These are phyloP conservation scores for Botryotinia convoluta DNA, from an alignment of 2,329 filamentous ascomycete species.

Conservation along the genomic window DNA sequence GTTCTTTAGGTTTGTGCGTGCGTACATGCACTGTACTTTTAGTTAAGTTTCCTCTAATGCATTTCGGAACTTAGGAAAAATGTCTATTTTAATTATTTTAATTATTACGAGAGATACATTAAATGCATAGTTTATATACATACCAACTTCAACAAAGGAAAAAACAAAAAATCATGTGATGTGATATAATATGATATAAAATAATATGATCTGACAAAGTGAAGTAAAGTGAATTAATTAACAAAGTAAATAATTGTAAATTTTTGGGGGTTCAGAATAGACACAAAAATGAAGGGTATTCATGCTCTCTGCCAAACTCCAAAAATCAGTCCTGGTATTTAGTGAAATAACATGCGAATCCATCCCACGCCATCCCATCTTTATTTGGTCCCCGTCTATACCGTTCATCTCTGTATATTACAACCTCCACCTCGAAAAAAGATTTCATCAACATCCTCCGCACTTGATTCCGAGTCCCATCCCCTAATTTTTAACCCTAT, in stretches of 20 bases:
- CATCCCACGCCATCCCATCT: not conserved
- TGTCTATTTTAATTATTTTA: not conserved
- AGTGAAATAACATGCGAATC: not conserved
- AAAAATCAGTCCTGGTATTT: not conserved
- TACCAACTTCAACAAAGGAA: not conserved
- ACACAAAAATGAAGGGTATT: not conserved
- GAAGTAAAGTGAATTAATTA: not conserved
- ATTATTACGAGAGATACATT: not conserved
- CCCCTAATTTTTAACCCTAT: not conserved
- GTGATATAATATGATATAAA: not conserved
- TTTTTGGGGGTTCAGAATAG: not conserved
- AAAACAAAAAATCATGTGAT: not conserved
- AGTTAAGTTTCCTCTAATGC: not conserved
- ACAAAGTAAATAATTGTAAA: not conserved
- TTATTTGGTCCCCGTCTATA: not conserved
- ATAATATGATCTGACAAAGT: not conserved
- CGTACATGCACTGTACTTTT: not conserved
- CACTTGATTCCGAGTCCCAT: not conserved
- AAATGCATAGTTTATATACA: not conserved
- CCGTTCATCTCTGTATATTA: not conserved
- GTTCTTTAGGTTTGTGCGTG: no score
- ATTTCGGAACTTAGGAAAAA: not conserved
- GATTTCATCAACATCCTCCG: not conserved
- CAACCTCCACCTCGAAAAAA: not conserved
- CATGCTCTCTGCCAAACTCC: not conserved